phyloP scores from a whole-genome alignment of 805 yeast genomes.

The Lipomyces yamanashiensis region DNA sequence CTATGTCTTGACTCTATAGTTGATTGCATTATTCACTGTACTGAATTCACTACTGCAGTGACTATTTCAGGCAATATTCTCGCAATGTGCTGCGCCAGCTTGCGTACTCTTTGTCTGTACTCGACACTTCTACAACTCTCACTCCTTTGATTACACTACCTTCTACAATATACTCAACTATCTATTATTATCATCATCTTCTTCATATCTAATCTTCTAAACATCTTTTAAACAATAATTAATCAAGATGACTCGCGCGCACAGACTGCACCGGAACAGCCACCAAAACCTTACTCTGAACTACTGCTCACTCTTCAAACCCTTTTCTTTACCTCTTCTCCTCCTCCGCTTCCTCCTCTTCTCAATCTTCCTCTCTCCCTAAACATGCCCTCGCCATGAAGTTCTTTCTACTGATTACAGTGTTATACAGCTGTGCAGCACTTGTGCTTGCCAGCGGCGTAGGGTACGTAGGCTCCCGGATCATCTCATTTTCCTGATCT shows the following conservation, averaged over 20 bases:
- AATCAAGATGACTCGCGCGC: conserved; percentile 8
- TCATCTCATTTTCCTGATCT: conserved; percentile 2
- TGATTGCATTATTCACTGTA: too few relatives aligned
- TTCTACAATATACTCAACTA: too few relatives aligned
- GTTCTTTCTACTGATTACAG: neutral
- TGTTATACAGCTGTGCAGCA: neutral
- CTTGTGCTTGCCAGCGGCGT: conserved; percentile 18
- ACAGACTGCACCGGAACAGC: conserved; percentile 14
- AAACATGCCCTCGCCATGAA: neutral
- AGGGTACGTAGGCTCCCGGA: conserved; percentile 6
- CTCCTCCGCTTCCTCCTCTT: neutral
- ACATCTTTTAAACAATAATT: too few relatives aligned
- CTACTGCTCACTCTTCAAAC: neutral
- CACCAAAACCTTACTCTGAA: neutral
- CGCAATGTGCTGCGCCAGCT: too few relatives aligned
- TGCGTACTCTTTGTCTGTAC: too few relatives aligned
- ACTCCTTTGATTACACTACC: too few relatives aligned
- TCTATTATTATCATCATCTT: neutral
- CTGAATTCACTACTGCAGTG: too few relatives aligned
- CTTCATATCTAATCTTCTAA: too few relatives aligned
- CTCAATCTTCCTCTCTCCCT: neutral
- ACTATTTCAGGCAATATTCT: too few relatives aligned
- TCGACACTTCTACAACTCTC: too few relatives aligned
- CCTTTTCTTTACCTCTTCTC: neutral
- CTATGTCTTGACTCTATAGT: too few relatives aligned